Conservation (phyloP, 2,329 filamentous ascomycete species). For the Cladophialophora yegresii region DNA sequence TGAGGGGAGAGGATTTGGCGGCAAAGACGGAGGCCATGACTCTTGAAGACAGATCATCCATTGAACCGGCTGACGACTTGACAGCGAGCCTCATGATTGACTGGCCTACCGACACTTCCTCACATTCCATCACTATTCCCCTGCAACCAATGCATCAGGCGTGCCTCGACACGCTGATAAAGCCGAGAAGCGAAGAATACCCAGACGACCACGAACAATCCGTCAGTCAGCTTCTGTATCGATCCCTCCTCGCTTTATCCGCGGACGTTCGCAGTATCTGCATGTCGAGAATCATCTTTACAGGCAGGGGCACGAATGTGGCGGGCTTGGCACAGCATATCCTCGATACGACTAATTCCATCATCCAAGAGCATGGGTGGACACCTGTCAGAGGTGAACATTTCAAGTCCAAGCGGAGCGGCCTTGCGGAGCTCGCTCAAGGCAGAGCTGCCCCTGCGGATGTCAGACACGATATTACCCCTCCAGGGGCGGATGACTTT, state of each 20-base stretch:
- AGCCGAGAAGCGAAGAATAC: slow-evolving; percentile 54
- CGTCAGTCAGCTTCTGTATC: slow-evolving; percentile 74
- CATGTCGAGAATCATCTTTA: slow-evolving; percentile 85
- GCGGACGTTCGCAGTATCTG: slow-evolving; percentile 80
- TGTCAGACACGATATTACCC: slow-evolving; percentile 42
- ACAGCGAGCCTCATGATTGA: slow-evolving; percentile 27
- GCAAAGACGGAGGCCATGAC: slow-evolving; percentile 12
- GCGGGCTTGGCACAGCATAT: slow-evolving; percentile 77
- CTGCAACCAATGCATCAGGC: slow-evolving; percentile 72
- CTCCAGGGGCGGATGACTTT: slow-evolving; percentile 55
- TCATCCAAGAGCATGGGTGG: slow-evolving; percentile 73
- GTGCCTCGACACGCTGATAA: slow-evolving; percentile 75
- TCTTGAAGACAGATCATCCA: slow-evolving; percentile 12
- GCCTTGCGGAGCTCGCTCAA: slow-evolving; percentile 39
- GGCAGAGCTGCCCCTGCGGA: slow-evolving; percentile 26
- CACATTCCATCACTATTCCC: slow-evolving; percentile 54
- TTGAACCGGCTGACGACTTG: neutral
- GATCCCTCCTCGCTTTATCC: slow-evolving; percentile 71
- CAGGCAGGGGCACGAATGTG: slow-evolving; percentile 76
- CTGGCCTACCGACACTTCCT: slow-evolving; percentile 32
- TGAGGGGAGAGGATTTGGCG: slow-evolving; percentile 10
- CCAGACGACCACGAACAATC: slow-evolving; percentile 88
- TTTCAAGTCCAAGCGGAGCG: slow-evolving; percentile 24
- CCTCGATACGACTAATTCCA: slow-evolving; percentile 68
- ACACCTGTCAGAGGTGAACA: slow-evolving; percentile 68